Evolutionary conservation across 1,284 basidiomycete genomes (phyloP), one percentile per base, ranked within the genome.

Genomic region (Farysia itapuensis): DNA sequence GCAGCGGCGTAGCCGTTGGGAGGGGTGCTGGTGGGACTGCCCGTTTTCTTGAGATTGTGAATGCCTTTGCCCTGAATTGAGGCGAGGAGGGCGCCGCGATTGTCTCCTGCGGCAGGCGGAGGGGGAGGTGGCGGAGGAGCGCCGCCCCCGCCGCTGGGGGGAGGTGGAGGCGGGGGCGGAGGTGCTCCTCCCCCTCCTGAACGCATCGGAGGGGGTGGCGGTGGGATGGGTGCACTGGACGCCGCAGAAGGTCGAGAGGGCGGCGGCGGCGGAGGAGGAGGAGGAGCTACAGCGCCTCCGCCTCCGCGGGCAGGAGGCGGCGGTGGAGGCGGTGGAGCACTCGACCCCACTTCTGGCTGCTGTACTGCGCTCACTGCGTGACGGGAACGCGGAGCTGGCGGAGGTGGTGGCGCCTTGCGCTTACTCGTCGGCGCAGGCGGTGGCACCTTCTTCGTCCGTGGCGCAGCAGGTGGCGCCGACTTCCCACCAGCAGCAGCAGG

Each of bases 61-160:
- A 95, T 74, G 13, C 85, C 82, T 41, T 82, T 83, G 33, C 85
- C 85, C 70, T 86, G 85, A 58, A 88, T 87, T 15, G 82, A 84
- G 0, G 84, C 84, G 30, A 87, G 77, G 4, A 87, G 78, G 19
- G 86, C 86, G 14, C 77, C 79, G 20, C 89, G 64, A 5, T 63
- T 61, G 15, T 59, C 49, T 34, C 67, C 67, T n/a, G 67, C 51
- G 23, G 56, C 47, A 14, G 61, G 42, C 6, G 57, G 54, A 8
- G 65, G 65, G 7, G 57, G 54, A 4, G 54, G 56, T 9, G 60
- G 52, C 3, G 54, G 41, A 29, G 53, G 38, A 13, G 48, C 39
- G 4, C 45, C 46, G n/a, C 34, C 43, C 15, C 42, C 35, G 3
- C 47, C 51, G 29, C 41, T 44, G 46, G 42, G 33, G 20, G 56